Base-by-base conservation (phyloP, 352 stramenopile genomes). In the Globisporangium cederbergense region DNA sequence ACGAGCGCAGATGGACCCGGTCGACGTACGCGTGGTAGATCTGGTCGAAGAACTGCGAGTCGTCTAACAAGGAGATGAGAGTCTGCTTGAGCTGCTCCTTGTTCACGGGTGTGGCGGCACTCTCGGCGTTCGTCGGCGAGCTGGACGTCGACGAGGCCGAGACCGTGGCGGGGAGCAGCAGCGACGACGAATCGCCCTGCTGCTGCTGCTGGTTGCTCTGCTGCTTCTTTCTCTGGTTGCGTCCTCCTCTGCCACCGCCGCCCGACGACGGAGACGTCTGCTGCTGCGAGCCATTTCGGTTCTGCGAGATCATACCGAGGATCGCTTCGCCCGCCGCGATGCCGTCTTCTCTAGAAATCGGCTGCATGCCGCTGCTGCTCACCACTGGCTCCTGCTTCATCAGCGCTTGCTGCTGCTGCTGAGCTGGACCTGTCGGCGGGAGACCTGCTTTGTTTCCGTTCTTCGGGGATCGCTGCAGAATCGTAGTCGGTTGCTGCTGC, bases 41-140 rank as follows among this genome's bases (percentile, higher is more conserved):
- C 76, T 93, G 84, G 65, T 95, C 83, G 62, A 95, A 90, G 74
- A 95, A 95, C 71, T 86, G 75, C 56, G 81, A 66, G 68, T 95
- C 86, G 61, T 95, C 84, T 60, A 95, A 66, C 64, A 93, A 71
- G 47, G 74, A 65, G 60, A 95, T 86, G 45, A 95, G 74, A 60
- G 86, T 88, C 71, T 93, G 81, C 74, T 95, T 95, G 34, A 95
- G 76, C 73, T 93, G 79, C 66, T 92, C 82, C 75, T 95, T 95
- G 78, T 68, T 91, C 51, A 93, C 81, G 53, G 40, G 65, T n/a
- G 68, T 66, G 1, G 58, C 16, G 28, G 55, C 36, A 25, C 59
- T 36, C 38, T 72, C 32, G 2, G 47, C 38, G 47, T 50, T 58
- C 50, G 50, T 54, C 9, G 58, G 40, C 28, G 49, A 36, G 11